phyloP scores from a whole-genome alignment of 805 yeast species.

The Starmerella sp. region DNA sequence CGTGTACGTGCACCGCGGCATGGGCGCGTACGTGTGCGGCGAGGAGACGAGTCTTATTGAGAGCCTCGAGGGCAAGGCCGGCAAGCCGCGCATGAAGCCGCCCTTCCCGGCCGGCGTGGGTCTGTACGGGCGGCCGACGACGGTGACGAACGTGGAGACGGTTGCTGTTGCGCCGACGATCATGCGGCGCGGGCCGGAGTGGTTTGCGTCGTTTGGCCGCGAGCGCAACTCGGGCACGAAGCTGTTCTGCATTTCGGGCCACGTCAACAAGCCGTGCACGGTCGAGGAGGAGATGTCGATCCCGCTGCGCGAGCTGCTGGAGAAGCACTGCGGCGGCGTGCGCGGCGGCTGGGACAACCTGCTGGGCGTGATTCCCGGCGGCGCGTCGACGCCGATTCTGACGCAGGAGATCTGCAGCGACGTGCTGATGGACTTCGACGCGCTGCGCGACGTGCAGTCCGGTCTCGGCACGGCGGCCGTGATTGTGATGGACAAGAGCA shows the following conservation, averaged over 20 bases:
- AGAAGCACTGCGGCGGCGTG: constrained; percentile 83
- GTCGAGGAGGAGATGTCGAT: constrained; percentile 92
- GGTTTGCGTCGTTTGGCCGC: constrained; percentile 78
- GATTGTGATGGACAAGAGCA: constrained; percentile 78
- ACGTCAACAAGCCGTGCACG: constrained; percentile 84
- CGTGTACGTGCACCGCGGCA: constrained; percentile 76
- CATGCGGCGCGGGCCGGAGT: constrained; percentile 75
- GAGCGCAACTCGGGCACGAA: constrained; percentile 78
- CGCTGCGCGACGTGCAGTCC: constrained; percentile 71
- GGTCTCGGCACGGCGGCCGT: constrained; percentile 92
- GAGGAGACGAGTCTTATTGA: constrained; percentile 87
- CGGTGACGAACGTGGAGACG: constrained; percentile 85
- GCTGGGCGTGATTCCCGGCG: constrained; percentile 81
- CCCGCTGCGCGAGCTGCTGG: constrained; percentile 69
- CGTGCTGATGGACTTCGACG: constrained; percentile 79
- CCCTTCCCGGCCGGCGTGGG: constrained; percentile 95
- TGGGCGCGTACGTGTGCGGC: constrained; percentile 90
- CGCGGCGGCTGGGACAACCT: constrained; percentile 90
- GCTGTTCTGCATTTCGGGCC: constrained; percentile 78
- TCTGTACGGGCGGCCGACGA: constrained; percentile 79
- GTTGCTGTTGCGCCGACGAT: constrained; percentile 86
- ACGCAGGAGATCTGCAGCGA: constrained; percentile 55
- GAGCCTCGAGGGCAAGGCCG: constrained; percentile 84
- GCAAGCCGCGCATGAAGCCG: constrained; percentile 87
- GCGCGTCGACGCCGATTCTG: constrained; percentile 76